These are phyloP conservation scores for Fusarium lateritium DNA, from an alignment of 2,329 filamentous ascomycete genomes.

Conservation along the genomic window DNA sequence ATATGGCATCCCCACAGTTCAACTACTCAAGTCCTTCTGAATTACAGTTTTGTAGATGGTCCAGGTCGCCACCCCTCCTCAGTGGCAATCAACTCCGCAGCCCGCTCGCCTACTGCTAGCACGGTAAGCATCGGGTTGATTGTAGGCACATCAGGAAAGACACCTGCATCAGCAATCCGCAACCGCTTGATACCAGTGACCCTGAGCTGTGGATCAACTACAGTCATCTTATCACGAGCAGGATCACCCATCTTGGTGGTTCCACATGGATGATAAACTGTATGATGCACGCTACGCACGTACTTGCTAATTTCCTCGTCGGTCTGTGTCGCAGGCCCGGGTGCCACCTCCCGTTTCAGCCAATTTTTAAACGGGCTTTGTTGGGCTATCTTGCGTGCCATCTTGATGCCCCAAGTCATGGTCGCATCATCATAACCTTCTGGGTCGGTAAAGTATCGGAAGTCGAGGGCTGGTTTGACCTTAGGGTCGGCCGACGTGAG, in stretches of 20 bases:
- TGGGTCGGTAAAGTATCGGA: slow-evolving; percentile 90
- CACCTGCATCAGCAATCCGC: slow-evolving; percentile 86
- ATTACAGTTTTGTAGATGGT: too few relatives aligned
- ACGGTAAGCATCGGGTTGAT: slow-evolving; percentile 96
- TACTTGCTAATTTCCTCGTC: slow-evolving; percentile 89
- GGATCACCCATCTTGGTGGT: slow-evolving; percentile 93
- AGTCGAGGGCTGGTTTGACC: slow-evolving; percentile 87
- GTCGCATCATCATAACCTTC: slow-evolving; percentile 89
- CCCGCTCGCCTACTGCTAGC: slow-evolving; percentile 84
- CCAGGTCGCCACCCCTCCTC: slow-evolving; percentile 66
- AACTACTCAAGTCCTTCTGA: too few relatives aligned
- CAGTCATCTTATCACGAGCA: slow-evolving; percentile 76
- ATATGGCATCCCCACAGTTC: too few relatives aligned
- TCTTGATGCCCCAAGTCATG: slow-evolving; percentile 82
- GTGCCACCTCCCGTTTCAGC: slow-evolving; percentile 86
- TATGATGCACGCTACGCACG: slow-evolving; percentile 84
- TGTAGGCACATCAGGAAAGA: slow-evolving; percentile 89
- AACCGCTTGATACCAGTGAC: slow-evolving; percentile 80
- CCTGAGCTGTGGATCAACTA: slow-evolving; percentile 83
- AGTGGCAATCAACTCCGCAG: slow-evolving; percentile 83
- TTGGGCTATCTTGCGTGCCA: slow-evolving; percentile 82
- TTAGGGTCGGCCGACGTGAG: slow-evolving; percentile 81
- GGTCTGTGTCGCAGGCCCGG: slow-evolving; percentile 78
- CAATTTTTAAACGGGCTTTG: slow-evolving; percentile 84
- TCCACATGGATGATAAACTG: slow-evolving; percentile 90